Conservation (phyloP, 352 stramenopile species). For the Phytophthora crassamura region DNA sequence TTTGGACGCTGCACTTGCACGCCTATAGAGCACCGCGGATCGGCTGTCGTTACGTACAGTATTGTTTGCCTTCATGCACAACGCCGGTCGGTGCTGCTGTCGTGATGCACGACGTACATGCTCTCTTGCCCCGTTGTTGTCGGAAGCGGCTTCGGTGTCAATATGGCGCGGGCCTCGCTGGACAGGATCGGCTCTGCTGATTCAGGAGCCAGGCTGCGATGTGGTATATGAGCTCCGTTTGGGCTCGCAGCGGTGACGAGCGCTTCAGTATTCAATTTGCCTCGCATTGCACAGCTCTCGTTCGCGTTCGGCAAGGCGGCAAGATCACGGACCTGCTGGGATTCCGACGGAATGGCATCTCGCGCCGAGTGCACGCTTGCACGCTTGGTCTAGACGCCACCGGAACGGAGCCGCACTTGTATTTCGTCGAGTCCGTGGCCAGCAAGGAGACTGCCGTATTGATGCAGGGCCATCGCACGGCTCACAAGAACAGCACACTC, state of each 20-base stretch:
- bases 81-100: too few species aligned
- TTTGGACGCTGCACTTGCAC: too few species aligned
- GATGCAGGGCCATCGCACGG: constrained; percentile 33
- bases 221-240: constrained; percentile 29
- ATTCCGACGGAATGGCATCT: constrained; percentile 63
- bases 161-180: constrained; percentile 3
- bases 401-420: constrained; percentile 52
- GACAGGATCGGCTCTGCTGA: constrained; percentile 15
- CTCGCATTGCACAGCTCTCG: constrained; percentile 30
- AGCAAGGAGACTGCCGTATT: constrained; percentile 47
- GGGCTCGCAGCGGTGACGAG: constrained; percentile 14
- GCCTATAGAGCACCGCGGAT: constrained; percentile 11
- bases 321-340: constrained; percentile 59
- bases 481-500: constrained; percentile 43
- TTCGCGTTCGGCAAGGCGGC: constrained; percentile 63
- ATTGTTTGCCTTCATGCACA: background rate
- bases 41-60: too few species aligned
- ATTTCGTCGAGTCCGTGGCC: constrained; percentile 56
- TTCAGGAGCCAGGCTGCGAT: constrained; percentile 25
- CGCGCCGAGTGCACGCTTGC: constrained; percentile 58
- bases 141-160: constrained; percentile 12
- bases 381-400: constrained; percentile 53
- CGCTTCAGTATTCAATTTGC: constrained; percentile 32
- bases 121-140: constrained; percentile 17
- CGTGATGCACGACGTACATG: constrained; percentile 13